Conservation (phyloP, 2,329 filamentous ascomycete species). For the Xylariaceae sp. region DNA sequence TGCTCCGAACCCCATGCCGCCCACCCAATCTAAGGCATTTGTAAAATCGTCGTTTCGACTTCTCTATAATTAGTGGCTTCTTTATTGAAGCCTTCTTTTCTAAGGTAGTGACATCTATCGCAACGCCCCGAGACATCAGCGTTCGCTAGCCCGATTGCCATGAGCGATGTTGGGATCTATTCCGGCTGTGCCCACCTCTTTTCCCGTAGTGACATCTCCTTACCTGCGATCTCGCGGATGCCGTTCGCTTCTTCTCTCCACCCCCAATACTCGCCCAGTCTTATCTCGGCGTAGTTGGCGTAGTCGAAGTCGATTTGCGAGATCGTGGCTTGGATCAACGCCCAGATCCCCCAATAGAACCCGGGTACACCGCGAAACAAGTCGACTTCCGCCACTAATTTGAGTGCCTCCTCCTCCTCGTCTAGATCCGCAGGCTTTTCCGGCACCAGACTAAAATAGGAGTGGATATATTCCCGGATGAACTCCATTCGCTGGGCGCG, state of each 20-base stretch:
- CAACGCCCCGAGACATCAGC: not conserved
- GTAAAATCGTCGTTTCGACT: not conserved
- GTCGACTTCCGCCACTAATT: slow-evolving; percentile 81
- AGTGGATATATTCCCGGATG: slow-evolving; percentile 77
- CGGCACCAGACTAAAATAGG: slow-evolving; percentile 65
- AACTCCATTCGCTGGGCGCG: slow-evolving; percentile 76
- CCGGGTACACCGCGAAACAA: slow-evolving; percentile 86
- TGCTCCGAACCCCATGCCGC: not conserved
- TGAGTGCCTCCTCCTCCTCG: slow-evolving; percentile 65
- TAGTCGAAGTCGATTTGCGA: slow-evolving; percentile 98
- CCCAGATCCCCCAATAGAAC: slow-evolving; percentile 93
- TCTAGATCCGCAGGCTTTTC: slow-evolving; percentile 41
- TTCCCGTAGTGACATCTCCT: slow-evolving; percentile 66
- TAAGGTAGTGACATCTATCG: not conserved
- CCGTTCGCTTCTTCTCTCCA: slow-evolving; percentile 79
- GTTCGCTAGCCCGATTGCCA: not conserved
- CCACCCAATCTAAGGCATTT: not conserved
- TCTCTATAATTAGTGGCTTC: not conserved
- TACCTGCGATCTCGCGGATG: slow-evolving; percentile 52
- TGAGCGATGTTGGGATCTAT: slow-evolving; percentile 22
- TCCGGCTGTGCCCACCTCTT: slow-evolving; percentile 70
- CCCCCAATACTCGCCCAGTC: slow-evolving; percentile 89
- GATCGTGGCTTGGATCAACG: slow-evolving; percentile 90
- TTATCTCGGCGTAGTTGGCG: slow-evolving; percentile 81
- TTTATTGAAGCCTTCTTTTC: not conserved